Conservation (phyloP, 805 yeast species). For the Isabelozyma rhagii region DNA sequence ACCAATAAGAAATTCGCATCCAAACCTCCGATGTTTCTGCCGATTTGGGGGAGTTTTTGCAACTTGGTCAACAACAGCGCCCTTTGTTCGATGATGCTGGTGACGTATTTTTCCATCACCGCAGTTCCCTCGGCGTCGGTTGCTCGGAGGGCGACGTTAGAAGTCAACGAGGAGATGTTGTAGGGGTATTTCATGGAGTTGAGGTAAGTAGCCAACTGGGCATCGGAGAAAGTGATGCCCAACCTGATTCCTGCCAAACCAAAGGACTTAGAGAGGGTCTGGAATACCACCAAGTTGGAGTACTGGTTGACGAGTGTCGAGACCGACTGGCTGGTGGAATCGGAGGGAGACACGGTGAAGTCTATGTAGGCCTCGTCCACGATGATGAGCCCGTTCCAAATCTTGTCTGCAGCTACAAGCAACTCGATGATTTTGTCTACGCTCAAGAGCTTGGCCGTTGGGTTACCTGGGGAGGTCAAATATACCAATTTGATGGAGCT, state of each 20-base stretch:
- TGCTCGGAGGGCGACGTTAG: slow-evolving; percentile 74
- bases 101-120: slow-evolving; percentile 56
- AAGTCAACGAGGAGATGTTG: slow-evolving; percentile 79
- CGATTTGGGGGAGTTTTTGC: slow-evolving; percentile 58
- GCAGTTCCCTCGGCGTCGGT: slow-evolving; percentile 52
- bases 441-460: slow-evolving; percentile 71
- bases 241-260: slow-evolving; percentile 94
- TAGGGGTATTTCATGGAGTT: slow-evolving; percentile 96
- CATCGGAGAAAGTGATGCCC: slow-evolving; percentile 72
- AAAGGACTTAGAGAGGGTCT: slow-evolving; percentile 90
- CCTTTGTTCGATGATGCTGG: slow-evolving; percentile 54
- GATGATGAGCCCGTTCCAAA: slow-evolving; percentile 76
- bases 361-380: slow-evolving; percentile 96
- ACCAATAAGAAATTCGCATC: slow-evolving; percentile 85
- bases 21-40: slow-evolving; percentile 73
- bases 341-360: slow-evolving; percentile 41
- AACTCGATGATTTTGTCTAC: slow-evolving; percentile 30
- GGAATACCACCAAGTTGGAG: slow-evolving; percentile 83
- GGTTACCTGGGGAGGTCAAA: slow-evolving; percentile 95
- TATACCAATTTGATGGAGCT: slow-evolving; percentile 68
- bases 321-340: slow-evolving; percentile 40
- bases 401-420: slow-evolving; percentile 44
- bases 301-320: slow-evolving; percentile 76
- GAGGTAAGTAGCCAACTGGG: slow-evolving; percentile 59
- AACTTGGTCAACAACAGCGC: slow-evolving; percentile 49